Base-by-base conservation (phyloP, 805 yeast species). In the Saccharomycopsis javanensis region DNA sequence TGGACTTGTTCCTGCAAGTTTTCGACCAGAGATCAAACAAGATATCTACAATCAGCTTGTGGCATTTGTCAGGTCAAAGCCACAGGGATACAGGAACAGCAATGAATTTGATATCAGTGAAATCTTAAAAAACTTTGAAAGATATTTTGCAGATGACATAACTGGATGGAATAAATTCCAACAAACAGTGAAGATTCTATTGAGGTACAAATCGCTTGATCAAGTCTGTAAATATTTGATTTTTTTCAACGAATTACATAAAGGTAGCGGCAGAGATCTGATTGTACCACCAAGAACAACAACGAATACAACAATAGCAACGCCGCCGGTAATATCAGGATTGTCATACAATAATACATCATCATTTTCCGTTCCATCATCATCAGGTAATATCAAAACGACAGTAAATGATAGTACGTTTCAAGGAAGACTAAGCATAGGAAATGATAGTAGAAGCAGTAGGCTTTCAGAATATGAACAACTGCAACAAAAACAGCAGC, bases 181-280 rank as follows among this genome's bases (percentile, higher is more conserved):
- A 45, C 54, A 60, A 8, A 61, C 70, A 1, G 59, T 75, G 18
- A 70, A 73, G 1, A 57, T 63, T 16, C 64, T 77, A 15, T 48
- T 70, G 15, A 66, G 62, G 27, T 56, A 65, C 27, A 69, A 66
- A 38, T 63, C 70, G 25, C 55, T 62, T 3, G 73, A 70, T 3
- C 71, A 74, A 30, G 67, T 73, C 15, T 65, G 69, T 20, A 68
- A 65, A 27, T 75, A 75, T 59, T 63, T 77, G 55, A 62, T 64
- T 11, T 35, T 51, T 54, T 54, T 54, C 11, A 42, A 42, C 15
- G 45, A 25, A 7, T 70, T 72, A 54, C 64, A 76, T n/a, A n/a
- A n/a, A 30, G 64, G 66, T 46, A 56, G 6, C 37, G 30, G 25
- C 15, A 38, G 1, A 33, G 27, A 37, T n/a, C 38, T 15, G 28